Evolutionary conservation across 371 early-diverging fungal species (phyloP).

Genomic region (Mucor irregularis): DNA sequence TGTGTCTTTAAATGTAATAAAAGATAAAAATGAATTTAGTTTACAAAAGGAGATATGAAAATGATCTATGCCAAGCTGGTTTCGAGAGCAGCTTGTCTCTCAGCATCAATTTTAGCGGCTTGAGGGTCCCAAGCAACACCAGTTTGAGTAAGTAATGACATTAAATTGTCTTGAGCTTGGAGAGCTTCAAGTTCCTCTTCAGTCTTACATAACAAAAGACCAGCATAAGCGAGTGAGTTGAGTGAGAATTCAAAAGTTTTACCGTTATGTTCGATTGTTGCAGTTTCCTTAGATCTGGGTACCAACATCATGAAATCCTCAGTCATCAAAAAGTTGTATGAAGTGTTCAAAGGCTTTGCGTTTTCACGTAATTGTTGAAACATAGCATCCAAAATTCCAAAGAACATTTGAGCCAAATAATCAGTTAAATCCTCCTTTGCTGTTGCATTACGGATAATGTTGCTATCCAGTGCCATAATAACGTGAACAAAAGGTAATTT

Average conservation of each 20-base stretch:
- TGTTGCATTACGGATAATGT: slow-evolving; percentile 23
- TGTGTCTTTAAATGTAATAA: neutral
- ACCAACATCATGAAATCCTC: slow-evolving; percentile 71
- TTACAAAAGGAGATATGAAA: too few species aligned
- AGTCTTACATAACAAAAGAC: slow-evolving; percentile 62
- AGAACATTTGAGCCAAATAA: slow-evolving; percentile 52
- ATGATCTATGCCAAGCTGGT: slow-evolving; percentile 15
- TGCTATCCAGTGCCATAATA: slow-evolving; percentile 38
- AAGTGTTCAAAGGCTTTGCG: slow-evolving; percentile 20
- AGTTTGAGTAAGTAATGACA: slow-evolving; percentile 33
- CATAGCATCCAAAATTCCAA: slow-evolving; percentile 51
- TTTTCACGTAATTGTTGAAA: slow-evolving; percentile 50
- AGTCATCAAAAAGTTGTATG: slow-evolving; percentile 74
- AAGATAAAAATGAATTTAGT: neutral
- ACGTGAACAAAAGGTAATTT: slow-evolving; percentile 51
- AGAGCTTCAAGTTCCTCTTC: slow-evolving; percentile 53
- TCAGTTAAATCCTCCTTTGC: slow-evolving; percentile 29
- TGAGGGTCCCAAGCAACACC: slow-evolving; percentile 26
- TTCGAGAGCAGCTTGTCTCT: slow-evolving; percentile 11
- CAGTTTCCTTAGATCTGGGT: slow-evolving; percentile 58
- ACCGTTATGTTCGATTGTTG: slow-evolving; percentile 21
- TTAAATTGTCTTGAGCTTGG: slow-evolving; percentile 37
- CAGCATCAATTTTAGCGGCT: slow-evolving; percentile 11
- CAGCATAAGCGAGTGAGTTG: slow-evolving; percentile 76
- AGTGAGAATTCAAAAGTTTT: slow-evolving; percentile 40